A percentile compares a stretch with the other conserved stretches of the same genome.
phyloP scores from a whole-genome alignment of 2,329 filamentous ascomycete genomes.

The Scleromitrula shiraiana region DNA sequence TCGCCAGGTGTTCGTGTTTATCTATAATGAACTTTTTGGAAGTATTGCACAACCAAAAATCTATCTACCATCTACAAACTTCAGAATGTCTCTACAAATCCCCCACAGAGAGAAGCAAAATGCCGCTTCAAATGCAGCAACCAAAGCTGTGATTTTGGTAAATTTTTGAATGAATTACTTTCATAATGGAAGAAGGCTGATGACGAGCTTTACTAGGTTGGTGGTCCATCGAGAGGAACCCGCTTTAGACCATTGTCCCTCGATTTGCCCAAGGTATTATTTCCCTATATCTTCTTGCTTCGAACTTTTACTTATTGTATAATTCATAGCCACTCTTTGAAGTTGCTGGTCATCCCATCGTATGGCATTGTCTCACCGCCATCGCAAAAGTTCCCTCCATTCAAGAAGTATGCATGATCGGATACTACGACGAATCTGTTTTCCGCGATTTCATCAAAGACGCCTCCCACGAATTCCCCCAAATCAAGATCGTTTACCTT shows the following conservation, averaged over 20 bases:
- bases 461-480: slow-evolving; percentile 72
- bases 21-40: too few species aligned
- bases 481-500: slow-evolving; percentile 87
- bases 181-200: slow-evolving; percentile 10
- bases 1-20: neutral
- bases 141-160: slow-evolving; percentile 94
- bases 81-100: slow-evolving; percentile 36
- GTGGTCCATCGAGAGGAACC: slow-evolving; percentile 90
- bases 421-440: slow-evolving; percentile 95
- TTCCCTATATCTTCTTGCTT: slow-evolving; percentile 7
- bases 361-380: slow-evolving; percentile 93
- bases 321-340: slow-evolving; percentile 79
- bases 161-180: slow-evolving; percentile 22
- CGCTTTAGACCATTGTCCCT: slow-evolving; percentile 91
- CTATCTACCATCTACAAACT: neutral
- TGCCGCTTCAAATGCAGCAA: slow-evolving; percentile 45
- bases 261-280: slow-evolving; percentile 84
- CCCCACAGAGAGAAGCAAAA: slow-evolving; percentile 41
- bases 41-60: neutral
- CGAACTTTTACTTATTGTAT: neutral
- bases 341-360: slow-evolving; percentile 95
- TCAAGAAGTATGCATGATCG: slow-evolving; percentile 94
- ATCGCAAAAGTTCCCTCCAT: slow-evolving; percentile 85
- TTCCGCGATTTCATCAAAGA: slow-evolving; percentile 99
- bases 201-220: slow-evolving; percentile 54